Evolutionary conservation across 2,329 filamentous ascomycete genomes (phyloP).

Genomic region (Monosporascus sp.): DNA sequence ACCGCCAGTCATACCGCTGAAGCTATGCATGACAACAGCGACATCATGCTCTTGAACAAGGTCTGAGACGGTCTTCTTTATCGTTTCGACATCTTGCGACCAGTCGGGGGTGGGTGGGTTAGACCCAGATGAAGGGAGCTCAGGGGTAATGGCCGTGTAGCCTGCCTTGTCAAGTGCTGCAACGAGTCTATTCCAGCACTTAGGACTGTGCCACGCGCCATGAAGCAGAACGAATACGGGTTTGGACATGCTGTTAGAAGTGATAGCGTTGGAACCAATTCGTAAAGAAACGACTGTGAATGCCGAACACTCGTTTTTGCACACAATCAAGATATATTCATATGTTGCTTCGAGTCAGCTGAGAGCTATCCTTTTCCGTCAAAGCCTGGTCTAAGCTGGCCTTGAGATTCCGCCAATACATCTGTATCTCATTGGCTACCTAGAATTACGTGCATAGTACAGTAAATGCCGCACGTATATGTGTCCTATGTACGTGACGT

Average conservation of each 20-base stretch:
- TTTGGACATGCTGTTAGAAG: conserved; percentile 7
- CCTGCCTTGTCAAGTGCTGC: conserved; percentile 8
- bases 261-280: too few relatives aligned
- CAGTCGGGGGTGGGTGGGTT: conserved; percentile 14
- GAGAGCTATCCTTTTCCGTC: too few relatives aligned
- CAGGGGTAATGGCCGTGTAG: conserved; percentile 11
- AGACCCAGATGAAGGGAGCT: conserved; percentile 15
- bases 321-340: too few relatives aligned
- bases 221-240: conserved; percentile 19
- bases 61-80: conserved; percentile 9
- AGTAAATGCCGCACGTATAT: too few relatives aligned
- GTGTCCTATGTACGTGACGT: too few relatives aligned
- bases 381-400: too few relatives aligned
- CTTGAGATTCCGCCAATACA: too few relatives aligned
- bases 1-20: conserved; percentile 19
- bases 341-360: too few relatives aligned
- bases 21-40: conserved; percentile 18
- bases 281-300: too few relatives aligned
- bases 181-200: conserved; percentile 13
- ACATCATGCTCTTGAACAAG: conserved; percentile 13
- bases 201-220: conserved; percentile 17
- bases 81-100: conserved; percentile 12
- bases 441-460: too few relatives aligned
- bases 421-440: too few relatives aligned
- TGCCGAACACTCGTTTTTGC: too few relatives aligned